Conservation (phyloP, 2,329 filamentous ascomycete species). For the Lasiodiplodia sp. region DNA sequence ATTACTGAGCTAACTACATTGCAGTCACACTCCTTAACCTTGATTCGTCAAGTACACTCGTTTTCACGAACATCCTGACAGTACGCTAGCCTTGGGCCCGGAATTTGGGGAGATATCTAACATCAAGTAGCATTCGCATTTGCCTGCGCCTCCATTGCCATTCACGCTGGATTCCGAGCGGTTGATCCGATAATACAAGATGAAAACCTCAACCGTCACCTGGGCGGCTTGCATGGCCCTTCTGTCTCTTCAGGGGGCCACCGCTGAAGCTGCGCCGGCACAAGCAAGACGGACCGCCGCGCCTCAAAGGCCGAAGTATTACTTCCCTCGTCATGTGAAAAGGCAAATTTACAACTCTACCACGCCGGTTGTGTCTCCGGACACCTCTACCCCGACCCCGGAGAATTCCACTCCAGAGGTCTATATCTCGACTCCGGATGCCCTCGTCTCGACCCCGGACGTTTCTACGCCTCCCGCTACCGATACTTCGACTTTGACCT, state of each 20-base stretch:
- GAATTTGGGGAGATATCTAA: neutral
- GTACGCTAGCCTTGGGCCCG: neutral
- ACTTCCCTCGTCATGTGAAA: slow-evolving; percentile 57
- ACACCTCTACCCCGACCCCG: slow-evolving; percentile 21
- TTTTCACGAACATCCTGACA: slow-evolving; percentile 52
- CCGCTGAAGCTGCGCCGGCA: slow-evolving; percentile 58
- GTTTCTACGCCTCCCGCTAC: slow-evolving; percentile 19
- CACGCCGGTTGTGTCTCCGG: slow-evolving; percentile 35
- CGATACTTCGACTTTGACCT: slow-evolving; percentile 28
- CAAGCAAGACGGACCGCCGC: slow-evolving; percentile 42
- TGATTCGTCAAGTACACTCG: slow-evolving; percentile 61
- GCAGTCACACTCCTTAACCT: slow-evolving; percentile 46
- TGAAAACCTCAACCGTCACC: slow-evolving; percentile 54
- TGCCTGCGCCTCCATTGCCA: slow-evolving; percentile 11
- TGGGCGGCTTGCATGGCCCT: slow-evolving; percentile 56
- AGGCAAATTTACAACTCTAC: slow-evolving; percentile 45
- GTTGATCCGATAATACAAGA: slow-evolving; percentile 43
- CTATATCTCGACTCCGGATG: slow-evolving; percentile 1
- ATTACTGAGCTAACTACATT: neutral
- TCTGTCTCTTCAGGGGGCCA: slow-evolving; percentile 53
- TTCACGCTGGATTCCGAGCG: slow-evolving; percentile 5
- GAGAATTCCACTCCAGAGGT: slow-evolving; percentile 23
- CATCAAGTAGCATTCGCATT: slow-evolving; percentile 8
- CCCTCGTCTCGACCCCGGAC: slow-evolving; percentile 5
- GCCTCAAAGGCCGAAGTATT: slow-evolving; percentile 50